These are phyloP conservation scores for Agroathelia rolfsii DNA, from an alignment of 1,284 basidiomycete species.

Conservation along the genomic window DNA sequence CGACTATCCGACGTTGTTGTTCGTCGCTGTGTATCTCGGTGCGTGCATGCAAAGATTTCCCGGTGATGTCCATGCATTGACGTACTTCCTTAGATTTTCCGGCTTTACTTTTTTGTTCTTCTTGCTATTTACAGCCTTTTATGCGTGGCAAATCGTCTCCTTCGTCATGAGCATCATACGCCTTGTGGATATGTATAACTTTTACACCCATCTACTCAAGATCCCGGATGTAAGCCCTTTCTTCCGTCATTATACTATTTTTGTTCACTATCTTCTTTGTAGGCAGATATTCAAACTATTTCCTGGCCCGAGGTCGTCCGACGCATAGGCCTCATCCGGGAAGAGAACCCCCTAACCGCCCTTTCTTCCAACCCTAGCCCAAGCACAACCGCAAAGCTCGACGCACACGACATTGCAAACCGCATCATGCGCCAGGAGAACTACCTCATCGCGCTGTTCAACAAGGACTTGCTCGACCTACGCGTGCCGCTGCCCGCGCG, in stretches of 20 bases:
- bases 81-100: constrained; percentile 53
- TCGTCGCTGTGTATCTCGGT: constrained; percentile 74
- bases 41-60: constrained; percentile 17
- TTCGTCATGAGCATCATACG: constrained; percentile 61
- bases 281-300: constrained; percentile 96
- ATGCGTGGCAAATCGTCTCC: constrained; percentile 61
- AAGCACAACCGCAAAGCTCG: constrained; percentile 49
- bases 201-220: constrained; percentile 72
- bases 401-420: constrained; percentile 95
- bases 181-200: constrained; percentile 87
- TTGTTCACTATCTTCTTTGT: constrained; percentile 7
- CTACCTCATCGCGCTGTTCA: constrained; percentile 95
- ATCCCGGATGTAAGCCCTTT: constrained; percentile 69
- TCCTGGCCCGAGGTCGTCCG: constrained; percentile 94
- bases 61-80: constrained; percentile 6
- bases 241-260: constrained; percentile 10
- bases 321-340: constrained; percentile 79
- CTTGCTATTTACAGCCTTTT: constrained; percentile 72
- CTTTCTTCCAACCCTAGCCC: constrained; percentile 56
- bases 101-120: constrained; percentile 78
- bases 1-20: constrained; percentile 76
- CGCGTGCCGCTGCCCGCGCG: constrained; percentile 66
- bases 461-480: constrained; percentile 90
- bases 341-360: constrained; percentile 82
- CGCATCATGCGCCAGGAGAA: constrained; percentile 97